Evolutionary conservation across 1,284 basidiomycete species (phyloP).

Genomic region (Porogramme epimiltina): DNA sequence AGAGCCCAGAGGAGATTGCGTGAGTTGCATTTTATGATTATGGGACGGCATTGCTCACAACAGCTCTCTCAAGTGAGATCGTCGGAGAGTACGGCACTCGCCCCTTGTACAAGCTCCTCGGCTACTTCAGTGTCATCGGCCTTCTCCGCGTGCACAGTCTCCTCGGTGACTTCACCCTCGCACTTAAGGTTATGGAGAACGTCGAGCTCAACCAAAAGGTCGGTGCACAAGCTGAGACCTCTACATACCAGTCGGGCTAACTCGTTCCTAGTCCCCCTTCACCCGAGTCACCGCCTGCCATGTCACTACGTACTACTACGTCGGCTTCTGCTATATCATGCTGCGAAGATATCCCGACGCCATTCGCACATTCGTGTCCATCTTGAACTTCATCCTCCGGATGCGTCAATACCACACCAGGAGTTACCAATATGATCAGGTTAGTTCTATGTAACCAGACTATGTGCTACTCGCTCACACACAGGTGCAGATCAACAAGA

Average conservation of each 20-base stretch:
- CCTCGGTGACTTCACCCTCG: constrained; percentile 95
- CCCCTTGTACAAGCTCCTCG: constrained; percentile 94
- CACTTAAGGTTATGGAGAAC: constrained; percentile 93
- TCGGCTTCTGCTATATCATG: constrained; percentile 96
- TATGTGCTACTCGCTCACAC: background rate
- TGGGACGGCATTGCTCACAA: constrained; percentile 1
- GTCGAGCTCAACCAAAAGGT: constrained; percentile 89
- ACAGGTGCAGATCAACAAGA: constrained; percentile 86
- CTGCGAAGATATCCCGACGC: constrained; percentile 94
- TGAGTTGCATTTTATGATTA: constrained; percentile 41
- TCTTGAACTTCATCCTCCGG: constrained; percentile 91
- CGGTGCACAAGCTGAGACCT: background rate
- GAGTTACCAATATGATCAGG: constrained; percentile 96
- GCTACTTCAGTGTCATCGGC: constrained; percentile 96
- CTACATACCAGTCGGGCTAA: background rate
- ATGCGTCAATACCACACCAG: constrained; percentile 96
- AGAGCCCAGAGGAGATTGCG: constrained; percentile 82
- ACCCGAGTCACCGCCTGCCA: constrained; percentile 94
- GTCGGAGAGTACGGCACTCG: constrained; percentile 91
- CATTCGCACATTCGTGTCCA: constrained; percentile 89
- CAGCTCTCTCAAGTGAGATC: constrained; percentile 63
- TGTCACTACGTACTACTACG: constrained; percentile 94
- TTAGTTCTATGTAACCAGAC: constrained; percentile 31
- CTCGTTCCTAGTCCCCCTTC: constrained; percentile 65
- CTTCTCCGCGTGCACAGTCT: constrained; percentile 94